Evolutionary conservation across 2,329 filamentous ascomycete species (phyloP), one percentile per base, ranked within the genome.

Genomic region (Ophiostoma novo-ulmi): DNA sequence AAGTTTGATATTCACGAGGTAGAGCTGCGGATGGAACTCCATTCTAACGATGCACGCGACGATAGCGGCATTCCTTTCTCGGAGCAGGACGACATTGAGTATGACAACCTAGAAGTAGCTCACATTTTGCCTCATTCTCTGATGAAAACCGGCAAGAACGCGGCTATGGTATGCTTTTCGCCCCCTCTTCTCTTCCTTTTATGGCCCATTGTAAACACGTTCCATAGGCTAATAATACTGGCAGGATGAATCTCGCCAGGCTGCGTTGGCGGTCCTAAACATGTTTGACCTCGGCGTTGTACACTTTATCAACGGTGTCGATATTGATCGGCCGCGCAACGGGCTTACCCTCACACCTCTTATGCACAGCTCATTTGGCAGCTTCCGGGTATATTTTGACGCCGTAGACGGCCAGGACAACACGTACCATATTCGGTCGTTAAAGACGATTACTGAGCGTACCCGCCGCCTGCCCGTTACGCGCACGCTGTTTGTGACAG

Each of bases 291-390:
- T 68, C 38, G 78, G 77, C 41, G 75, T 78, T 48, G 75, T 75
- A 14, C 74, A 78, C 73, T 70, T 81, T 1, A 81, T 82, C 67
- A 76, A 80, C 55, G 80, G 80, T 67, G 69, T 72, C 39, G 76
- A 81, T 13, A 81, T 82, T 70, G 80, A 82, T 73, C 76, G 79
- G 82, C 73, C 76, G 38, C 73, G 74, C 31, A 82, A 83, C 74
- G 80, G 80, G n/a, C 74, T 81, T 14, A 80, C 78, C 8, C 75
- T 81, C 44, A 76, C 75, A 10, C 69, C 65, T 52, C 35, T 67
- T 8, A 41, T 77, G 52, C 78, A 80, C 74, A 11, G 52, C 10
- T 44, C 69, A 3, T 80, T 81, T 75, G 76, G 78, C 17, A 64
- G 75, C 35, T 80, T 80, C 68, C 13, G 77, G 5, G 71, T 79